A percentile compares a stretch with the other conserved stretches of the same genome.
These are phyloP conservation scores for Penstemon eatonii DNA, from an alignment of 257 asterid genomes.

Conservation along the genomic window DNA sequence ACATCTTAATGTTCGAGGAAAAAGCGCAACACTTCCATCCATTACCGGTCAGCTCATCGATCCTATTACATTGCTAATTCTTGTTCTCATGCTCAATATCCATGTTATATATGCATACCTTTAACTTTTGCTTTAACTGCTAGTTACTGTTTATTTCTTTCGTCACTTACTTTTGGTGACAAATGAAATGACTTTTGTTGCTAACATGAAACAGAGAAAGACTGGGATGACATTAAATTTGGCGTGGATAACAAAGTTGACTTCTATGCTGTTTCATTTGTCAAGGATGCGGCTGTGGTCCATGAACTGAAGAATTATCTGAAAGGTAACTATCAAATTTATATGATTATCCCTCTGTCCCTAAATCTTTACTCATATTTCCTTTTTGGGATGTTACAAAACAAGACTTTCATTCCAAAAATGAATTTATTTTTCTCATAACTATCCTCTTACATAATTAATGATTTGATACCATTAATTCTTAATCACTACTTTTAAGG, in stretches of 20 bases:
- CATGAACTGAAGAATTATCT: slow-evolving; percentile 66
- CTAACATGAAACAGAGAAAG: slow-evolving; percentile 51
- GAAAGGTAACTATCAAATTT: slow-evolving; percentile 37
- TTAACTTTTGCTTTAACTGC: slow-evolving; percentile 19
- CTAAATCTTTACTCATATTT: too few species aligned
- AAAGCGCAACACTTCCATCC: slow-evolving; percentile 96
- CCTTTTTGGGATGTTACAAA: too few species aligned
- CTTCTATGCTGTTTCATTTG: slow-evolving; percentile 71
- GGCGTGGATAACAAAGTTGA: slow-evolving; percentile 66
- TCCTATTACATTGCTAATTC: background rate
- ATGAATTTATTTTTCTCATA: too few species aligned
- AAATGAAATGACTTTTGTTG: slow-evolving; percentile 11
- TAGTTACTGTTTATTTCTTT: slow-evolving; percentile 8
- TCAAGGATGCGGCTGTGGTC: slow-evolving; percentile 71
- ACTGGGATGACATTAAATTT: slow-evolving; percentile 74
- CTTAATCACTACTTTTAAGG: too few species aligned
- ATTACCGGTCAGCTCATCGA: slow-evolving; percentile 71
- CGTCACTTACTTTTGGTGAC: slow-evolving; percentile 1
- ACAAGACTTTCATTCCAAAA: too few species aligned
- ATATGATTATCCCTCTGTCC: too few species aligned
- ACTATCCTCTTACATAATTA: too few species aligned
- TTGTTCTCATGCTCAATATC: slow-evolving; percentile 3
- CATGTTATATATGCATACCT: slow-evolving; percentile 24
- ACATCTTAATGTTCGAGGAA: slow-evolving; percentile 93
- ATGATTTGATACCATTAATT: too few species aligned